Conservation (phyloP, 1,284 basidiomycete species). For the Blastosporella zonata region DNA sequence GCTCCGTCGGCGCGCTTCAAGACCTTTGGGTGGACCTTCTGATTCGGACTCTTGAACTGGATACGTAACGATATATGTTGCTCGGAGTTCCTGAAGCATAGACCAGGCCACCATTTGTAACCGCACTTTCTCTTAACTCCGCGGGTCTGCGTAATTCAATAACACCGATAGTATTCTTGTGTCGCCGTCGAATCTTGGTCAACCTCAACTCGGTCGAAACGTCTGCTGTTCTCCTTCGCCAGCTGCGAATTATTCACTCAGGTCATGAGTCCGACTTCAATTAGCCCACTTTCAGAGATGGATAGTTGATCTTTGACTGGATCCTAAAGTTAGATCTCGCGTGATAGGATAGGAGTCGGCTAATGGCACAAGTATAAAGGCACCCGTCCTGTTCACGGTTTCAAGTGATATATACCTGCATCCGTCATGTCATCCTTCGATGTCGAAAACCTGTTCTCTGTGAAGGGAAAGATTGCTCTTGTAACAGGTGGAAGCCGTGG, state of each 20-base stretch:
- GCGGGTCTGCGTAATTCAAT: background rate
- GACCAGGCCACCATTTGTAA: background rate
- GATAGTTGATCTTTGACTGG: background rate
- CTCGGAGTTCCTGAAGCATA: background rate
- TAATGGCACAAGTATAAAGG: conserved; percentile 1
- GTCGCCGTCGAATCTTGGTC: background rate
- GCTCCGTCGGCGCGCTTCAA: conserved; percentile 41
- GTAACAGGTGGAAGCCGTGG: conserved; percentile 74
- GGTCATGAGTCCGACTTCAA: background rate
- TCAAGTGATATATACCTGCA: background rate
- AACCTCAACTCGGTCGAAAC: background rate
- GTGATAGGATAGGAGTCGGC: background rate
- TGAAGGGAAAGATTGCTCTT: conserved; percentile 60
- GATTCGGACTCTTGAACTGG: conserved; percentile 17
- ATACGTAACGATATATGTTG: background rate
- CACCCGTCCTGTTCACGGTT: background rate
- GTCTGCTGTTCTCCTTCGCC: background rate
- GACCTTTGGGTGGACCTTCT: conserved; percentile 20
- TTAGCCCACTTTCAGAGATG: background rate
- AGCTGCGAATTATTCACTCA: background rate
- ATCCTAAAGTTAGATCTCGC: background rate
- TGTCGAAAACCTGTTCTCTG: conserved; percentile 48
- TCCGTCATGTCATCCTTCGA: conserved; percentile 38
- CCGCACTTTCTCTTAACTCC: background rate
- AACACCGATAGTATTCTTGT: conserved; percentile 2